Conservation (phyloP, 2,329 filamentous ascomycete species). For the Epichloe amarillans region DNA sequence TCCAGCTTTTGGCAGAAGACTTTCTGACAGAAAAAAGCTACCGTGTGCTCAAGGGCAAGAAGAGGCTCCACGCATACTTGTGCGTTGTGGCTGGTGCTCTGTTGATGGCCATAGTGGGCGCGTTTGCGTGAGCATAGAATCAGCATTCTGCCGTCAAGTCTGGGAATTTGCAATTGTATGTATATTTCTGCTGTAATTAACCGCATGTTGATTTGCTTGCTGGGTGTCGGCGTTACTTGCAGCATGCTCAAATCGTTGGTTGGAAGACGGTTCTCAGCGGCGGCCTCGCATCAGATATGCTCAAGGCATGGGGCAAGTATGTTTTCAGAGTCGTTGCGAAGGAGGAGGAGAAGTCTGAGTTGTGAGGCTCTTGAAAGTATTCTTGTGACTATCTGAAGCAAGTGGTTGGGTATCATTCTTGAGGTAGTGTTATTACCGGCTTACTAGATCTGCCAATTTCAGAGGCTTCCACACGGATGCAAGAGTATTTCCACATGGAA, state of each 20-base stretch:
- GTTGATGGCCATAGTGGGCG: slow-evolving; percentile 59
- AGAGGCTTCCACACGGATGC: too few relatives aligned
- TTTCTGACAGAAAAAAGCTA: slow-evolving; percentile 66
- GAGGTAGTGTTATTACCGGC: too few relatives aligned
- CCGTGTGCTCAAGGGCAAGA: slow-evolving; percentile 47
- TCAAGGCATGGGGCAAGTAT: slow-evolving; percentile 49
- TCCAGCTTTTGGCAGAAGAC: slow-evolving; percentile 75
- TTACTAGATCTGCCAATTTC: too few relatives aligned
- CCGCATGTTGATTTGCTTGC: too few relatives aligned
- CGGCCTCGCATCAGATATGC: slow-evolving; percentile 32
- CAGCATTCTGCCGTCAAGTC: background rate
- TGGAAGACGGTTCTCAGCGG: slow-evolving; percentile 23
- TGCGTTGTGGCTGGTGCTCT: slow-evolving; percentile 50
- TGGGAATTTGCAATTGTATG: too few relatives aligned
- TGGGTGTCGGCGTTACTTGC: too few relatives aligned
- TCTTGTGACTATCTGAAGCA: too few relatives aligned
- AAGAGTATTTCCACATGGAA: too few relatives aligned
- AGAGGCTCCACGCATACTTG: slow-evolving; percentile 47
- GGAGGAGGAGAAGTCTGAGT: slow-evolving; percentile 1
- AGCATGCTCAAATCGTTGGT: too few relatives aligned
- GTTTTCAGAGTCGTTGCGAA: slow-evolving; percentile 29
- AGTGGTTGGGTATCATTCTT: too few relatives aligned
- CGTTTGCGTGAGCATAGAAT: slow-evolving; percentile 43
- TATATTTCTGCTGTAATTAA: too few relatives aligned
- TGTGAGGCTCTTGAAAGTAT: background rate